Base-by-base conservation (phyloP, 2,329 filamentous ascomycete species). In the Arthrobotrys conoides region DNA sequence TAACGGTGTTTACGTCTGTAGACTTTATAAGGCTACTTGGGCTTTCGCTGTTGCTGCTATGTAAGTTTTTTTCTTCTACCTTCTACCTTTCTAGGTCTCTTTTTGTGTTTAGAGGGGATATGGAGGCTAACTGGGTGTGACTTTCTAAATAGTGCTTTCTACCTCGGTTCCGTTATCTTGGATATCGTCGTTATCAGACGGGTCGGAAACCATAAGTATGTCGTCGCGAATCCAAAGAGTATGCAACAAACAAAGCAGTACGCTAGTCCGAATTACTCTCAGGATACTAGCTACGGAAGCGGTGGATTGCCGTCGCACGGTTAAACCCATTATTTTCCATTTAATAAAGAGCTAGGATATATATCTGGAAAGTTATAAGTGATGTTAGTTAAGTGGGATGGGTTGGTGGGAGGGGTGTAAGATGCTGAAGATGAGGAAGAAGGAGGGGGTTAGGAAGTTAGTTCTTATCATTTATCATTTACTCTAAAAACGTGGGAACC, bases 241-340 rank as follows among this genome's bases (percentile, higher is more conserved):
- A 73, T 80, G 79, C 73, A 80, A 59, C 79, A 80, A 38, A 75
- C 73, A 10, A 80, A 77, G 57, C 48, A 70, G 10, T 78, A 80
- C 22, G 30, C 53, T 27, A n/a, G n/a, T n/a, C 79, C 70, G 24
- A 75, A 79, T 22, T 79, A 79, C 70, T 16, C n/a, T 5, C 64
- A 69, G 38, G 76, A 79, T 38, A 79, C 76, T 48, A 73, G 70
- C 70, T 79, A 79, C 76, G 76, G 76, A 22, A 66, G 57, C 76
- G 76, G 76, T 66, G 76, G 76, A 18, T 38, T 79, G 18, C 70
- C 70, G 55, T 75, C 69, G n/a, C 76, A 79, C 59, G 76, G 71
- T 66, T 79, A 79, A 75, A 66, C 4, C n/a, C 6, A 33, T 20
- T 27, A 41, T 12, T 1, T 41, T 41, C 14, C 38, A 14, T 41